phyloP scores from a whole-genome alignment of 2,329 filamentous ascomycete species.

The Xylaria sp. region DNA sequence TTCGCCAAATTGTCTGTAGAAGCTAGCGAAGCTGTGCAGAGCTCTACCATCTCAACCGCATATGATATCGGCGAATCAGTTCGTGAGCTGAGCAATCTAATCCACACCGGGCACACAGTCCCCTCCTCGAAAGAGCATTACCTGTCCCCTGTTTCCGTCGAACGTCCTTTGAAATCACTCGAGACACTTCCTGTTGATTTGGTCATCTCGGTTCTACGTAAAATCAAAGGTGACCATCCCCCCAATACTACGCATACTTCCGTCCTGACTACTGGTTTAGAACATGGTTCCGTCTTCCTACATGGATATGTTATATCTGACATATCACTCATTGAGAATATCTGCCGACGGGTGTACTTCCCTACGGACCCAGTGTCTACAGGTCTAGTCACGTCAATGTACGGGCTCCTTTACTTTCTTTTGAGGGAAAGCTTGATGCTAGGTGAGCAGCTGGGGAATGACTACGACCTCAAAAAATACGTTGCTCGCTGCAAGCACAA shows the following conservation, averaged over 20 bases:
- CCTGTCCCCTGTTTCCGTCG: not conserved
- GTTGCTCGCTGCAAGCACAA: not conserved
- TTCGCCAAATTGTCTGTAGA: not conserved
- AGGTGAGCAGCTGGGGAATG: not conserved
- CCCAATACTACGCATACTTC: not conserved
- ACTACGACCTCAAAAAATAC: not conserved
- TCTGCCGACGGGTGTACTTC: constrained; percentile 2
- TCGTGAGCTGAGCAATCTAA: not conserved
- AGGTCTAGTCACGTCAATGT: not conserved
- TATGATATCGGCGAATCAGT: not conserved
- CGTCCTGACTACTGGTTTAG: not conserved
- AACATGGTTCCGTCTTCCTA: not conserved
- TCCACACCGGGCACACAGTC: not conserved
- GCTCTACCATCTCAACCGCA: not conserved
- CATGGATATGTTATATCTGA: constrained; percentile 1
- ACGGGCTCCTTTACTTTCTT: not conserved
- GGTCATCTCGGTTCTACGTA: not conserved
- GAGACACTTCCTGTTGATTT: not conserved
- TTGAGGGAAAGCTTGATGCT: not conserved
- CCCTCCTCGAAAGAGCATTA: not conserved
- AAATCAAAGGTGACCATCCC: constrained; percentile 1
- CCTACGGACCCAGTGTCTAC: not conserved
- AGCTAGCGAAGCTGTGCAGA: constrained; percentile 1
- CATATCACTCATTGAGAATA: not conserved
- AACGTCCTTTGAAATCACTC: not conserved